Conservation (phyloP, 2,329 filamentous ascomycete species). For the Diaporthe nobilis region DNA sequence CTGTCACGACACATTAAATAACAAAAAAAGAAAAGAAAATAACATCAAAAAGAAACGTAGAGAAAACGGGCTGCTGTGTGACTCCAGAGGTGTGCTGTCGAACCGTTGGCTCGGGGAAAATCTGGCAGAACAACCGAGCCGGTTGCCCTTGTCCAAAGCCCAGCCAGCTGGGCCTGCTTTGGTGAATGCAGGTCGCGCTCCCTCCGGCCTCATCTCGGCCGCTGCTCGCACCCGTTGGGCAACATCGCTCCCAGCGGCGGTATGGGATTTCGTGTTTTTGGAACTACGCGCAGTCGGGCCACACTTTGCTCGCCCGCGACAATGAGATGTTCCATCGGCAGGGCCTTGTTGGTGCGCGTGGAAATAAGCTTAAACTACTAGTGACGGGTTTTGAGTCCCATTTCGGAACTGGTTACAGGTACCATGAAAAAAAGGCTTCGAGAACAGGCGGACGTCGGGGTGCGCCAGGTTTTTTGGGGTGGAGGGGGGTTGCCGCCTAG, state of each 20-base stretch:
- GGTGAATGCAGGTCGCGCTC: conserved; percentile 3
- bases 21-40: conserved; percentile 18
- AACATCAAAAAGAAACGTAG: conserved; percentile 18
- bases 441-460: neutral
- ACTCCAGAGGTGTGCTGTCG: conserved; percentile 1
- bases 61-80: conserved; percentile 21
- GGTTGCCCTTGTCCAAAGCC: neutral
- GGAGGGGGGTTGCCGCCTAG: conserved; percentile 9
- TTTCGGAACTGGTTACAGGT: conserved; percentile 16
- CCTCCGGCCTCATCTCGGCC: conserved; percentile 33
- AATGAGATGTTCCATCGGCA: conserved; percentile 11
- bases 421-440: neutral
- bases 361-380: conserved; percentile 33
- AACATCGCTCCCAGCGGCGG: conserved; percentile 10
- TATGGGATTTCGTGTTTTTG: conserved; percentile 10
- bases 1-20: conserved; percentile 24
- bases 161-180: conserved; percentile 10
- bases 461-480: neutral
- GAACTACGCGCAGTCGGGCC: conserved; percentile 15
- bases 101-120: conserved; percentile 27
- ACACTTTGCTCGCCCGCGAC: neutral
- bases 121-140: conserved; percentile 14
- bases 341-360: conserved; percentile 15
- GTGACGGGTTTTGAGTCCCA: conserved; percentile 22
- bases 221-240: conserved; percentile 26